Evolutionary conservation across 2,329 filamentous ascomycete species (phyloP).

Genomic region (Thyridium curvatum): DNA sequence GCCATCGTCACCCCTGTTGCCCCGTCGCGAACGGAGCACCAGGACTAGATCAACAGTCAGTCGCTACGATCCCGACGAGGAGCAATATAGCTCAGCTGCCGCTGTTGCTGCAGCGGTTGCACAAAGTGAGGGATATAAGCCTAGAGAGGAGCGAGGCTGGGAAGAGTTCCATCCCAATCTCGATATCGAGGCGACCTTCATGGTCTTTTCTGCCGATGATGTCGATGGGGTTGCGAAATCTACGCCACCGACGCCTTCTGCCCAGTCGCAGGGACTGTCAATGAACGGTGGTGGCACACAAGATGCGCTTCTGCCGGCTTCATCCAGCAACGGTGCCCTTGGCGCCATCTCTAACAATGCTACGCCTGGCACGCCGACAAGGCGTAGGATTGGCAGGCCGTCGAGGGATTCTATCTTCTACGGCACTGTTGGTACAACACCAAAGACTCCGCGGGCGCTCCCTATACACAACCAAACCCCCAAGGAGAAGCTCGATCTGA

Average conservation of each 20-base stretch:
- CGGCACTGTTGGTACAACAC: slow-evolving; percentile 35
- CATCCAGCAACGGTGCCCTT: no score
- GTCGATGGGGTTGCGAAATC: slow-evolving; percentile 67
- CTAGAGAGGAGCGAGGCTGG: slow-evolving; percentile 92
- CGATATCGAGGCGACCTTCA: slow-evolving; percentile 76
- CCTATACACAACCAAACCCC: slow-evolving; percentile 74
- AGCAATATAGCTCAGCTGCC: slow-evolving; percentile 80
- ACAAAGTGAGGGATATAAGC: slow-evolving; percentile 94
- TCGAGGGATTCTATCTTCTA: slow-evolving; percentile 48
- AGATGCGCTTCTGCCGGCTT: no score
- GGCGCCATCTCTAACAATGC: slow-evolving; percentile 5
- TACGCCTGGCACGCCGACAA: slow-evolving; percentile 28
- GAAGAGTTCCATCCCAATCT: slow-evolving; percentile 96
- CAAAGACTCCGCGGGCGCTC: slow-evolving; percentile 58
- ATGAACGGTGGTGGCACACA: slow-evolving; percentile 28
- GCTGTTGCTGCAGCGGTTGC: slow-evolving; percentile 82
- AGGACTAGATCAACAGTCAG: slow-evolving; percentile 47
- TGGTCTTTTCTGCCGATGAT: slow-evolving; percentile 74
- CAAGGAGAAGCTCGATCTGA: slow-evolving; percentile 73
- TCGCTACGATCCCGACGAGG: slow-evolving; percentile 47
- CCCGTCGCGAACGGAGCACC: slow-evolving; percentile 51
- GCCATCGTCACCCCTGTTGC: slow-evolving; percentile 36
- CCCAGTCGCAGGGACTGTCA: slow-evolving; percentile 10
- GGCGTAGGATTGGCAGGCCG: slow-evolving; percentile 35
- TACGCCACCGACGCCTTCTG: slow-evolving; percentile 25